Conservation (phyloP, 1,139 yeast genomes). For the Diutina neorugosa region DNA sequence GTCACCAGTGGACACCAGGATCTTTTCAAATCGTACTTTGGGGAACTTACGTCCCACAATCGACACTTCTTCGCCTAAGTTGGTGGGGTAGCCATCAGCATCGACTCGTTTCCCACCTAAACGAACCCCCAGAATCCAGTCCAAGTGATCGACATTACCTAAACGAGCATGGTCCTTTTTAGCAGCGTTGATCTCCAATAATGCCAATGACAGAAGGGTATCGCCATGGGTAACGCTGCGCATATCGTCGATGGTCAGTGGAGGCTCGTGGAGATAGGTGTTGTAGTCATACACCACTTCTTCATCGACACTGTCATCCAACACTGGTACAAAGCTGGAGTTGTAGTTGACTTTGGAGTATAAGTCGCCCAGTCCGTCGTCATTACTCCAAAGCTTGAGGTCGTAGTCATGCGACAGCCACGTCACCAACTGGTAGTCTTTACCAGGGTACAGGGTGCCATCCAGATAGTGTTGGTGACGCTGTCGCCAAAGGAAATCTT, state of each 20-base stretch:
- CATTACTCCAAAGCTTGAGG: slow-evolving; percentile 70
- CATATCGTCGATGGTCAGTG: slow-evolving; percentile 22
- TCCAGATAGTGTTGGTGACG: slow-evolving; percentile 29
- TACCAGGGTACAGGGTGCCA: slow-evolving; percentile 42
- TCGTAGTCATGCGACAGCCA: slow-evolving; percentile 84
- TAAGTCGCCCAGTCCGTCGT: slow-evolving; percentile 26
- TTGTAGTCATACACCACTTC: slow-evolving; percentile 14
- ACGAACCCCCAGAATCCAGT: slow-evolving; percentile 91
- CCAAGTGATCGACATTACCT: slow-evolving; percentile 50
- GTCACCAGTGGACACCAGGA: slow-evolving; percentile 78
- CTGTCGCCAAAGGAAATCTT: slow-evolving; percentile 80
- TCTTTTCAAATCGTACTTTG: slow-evolving; percentile 71
- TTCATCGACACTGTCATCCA: neutral
- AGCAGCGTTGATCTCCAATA: slow-evolving; percentile 23
- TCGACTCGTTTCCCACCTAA: slow-evolving; percentile 36
- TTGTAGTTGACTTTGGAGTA: slow-evolving; percentile 39
- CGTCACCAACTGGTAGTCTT: slow-evolving; percentile 81
- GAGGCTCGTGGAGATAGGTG: slow-evolving; percentile 30
- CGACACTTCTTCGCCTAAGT: slow-evolving; percentile 85
- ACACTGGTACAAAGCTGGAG: neutral
- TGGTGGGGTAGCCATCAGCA: slow-evolving; percentile 43
- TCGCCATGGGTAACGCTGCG: slow-evolving; percentile 23
- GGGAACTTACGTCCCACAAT: slow-evolving; percentile 87
- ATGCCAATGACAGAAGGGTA: slow-evolving; percentile 22
- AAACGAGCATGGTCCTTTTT: slow-evolving; percentile 15